A percentile compares a stretch with the other conserved stretches of the same genome.
Evolutionary conservation across 495 filamentous ascomycete species (phyloP).

Genomic region (Copromyces sp.): DNA sequence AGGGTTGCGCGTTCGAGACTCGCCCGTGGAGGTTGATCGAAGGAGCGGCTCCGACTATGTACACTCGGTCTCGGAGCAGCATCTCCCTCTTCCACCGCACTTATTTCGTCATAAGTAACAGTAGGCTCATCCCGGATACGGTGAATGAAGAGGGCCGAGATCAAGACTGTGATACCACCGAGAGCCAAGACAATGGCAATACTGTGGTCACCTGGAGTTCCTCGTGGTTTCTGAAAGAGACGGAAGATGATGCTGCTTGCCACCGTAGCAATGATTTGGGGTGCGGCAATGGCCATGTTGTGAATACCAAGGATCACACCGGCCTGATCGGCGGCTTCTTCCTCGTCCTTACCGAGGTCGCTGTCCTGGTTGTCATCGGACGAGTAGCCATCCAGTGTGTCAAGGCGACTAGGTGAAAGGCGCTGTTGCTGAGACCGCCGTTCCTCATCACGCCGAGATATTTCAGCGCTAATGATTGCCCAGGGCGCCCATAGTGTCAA

Average conservation of each 20-base stretch:
- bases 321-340: slow-evolving; percentile 57
- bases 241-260: slow-evolving; percentile 73
- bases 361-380: slow-evolving; percentile 19
- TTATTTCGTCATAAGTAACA: slow-evolving; percentile 22
- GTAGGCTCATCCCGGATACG: slow-evolving; percentile 35
- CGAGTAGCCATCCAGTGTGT: slow-evolving; percentile 20
- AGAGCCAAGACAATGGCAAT: slow-evolving; percentile 76
- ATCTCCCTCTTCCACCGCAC: slow-evolving; percentile 32
- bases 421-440: slow-evolving; percentile 40
- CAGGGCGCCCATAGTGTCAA: slow-evolving; percentile 86
- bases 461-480: slow-evolving; percentile 82
- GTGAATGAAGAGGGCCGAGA: slow-evolving; percentile 60
- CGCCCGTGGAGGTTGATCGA: slow-evolving; percentile 25
- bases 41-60: slow-evolving; percentile 17
- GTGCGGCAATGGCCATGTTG: slow-evolving; percentile 81
- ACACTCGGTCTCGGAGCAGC: slow-evolving; percentile 11
- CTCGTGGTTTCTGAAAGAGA: slow-evolving; percentile 70
- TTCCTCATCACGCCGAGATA: slow-evolving; percentile 64
- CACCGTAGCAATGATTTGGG: slow-evolving; percentile 80
- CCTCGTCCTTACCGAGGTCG: slow-evolving; percentile 24
- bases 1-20: slow-evolving; percentile 34
- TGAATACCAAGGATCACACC: slow-evolving; percentile 85
- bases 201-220: slow-evolving; percentile 70
- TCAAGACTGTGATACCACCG: slow-evolving; percentile 65
- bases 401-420: slow-evolving; percentile 12